These are phyloP conservation scores for Selenicereus undatus DNA, from an alignment of 148 eudicot species.

Conservation along the genomic window DNA sequence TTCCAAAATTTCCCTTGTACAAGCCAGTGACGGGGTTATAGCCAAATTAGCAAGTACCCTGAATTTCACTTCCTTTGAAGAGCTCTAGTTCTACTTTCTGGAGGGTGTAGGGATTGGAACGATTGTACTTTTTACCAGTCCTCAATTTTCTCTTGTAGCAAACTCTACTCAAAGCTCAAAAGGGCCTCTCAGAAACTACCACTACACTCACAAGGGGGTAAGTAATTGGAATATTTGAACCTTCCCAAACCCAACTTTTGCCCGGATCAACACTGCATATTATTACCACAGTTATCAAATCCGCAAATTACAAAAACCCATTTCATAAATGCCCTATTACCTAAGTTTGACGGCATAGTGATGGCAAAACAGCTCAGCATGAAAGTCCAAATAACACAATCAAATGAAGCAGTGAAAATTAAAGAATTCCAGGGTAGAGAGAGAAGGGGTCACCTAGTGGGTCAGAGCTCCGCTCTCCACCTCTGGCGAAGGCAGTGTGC, in stretches of 20 bases:
- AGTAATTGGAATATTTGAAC: not conserved
- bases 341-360: not conserved
- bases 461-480: constrained; percentile 31
- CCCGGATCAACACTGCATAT: not conserved
- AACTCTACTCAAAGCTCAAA: not conserved
- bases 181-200: not conserved
- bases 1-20: not conserved
- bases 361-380: not conserved
- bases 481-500: constrained; percentile 43
- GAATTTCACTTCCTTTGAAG: not conserved
- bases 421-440: not conserved
- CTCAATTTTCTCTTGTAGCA: not conserved
- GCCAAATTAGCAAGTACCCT: not conserved
- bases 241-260: not conserved
- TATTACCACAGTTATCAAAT: not conserved
- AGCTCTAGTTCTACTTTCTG: not conserved
- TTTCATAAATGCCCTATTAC: not conserved
- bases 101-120: not conserved
- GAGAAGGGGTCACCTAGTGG: constrained; percentile 33
- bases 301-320: constrained; percentile 4
- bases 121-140: not conserved
- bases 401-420: not conserved
- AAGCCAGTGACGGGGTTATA: not conserved
- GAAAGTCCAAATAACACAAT: not conserved
- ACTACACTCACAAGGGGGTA: not conserved